phyloP scores from a whole-genome alignment of 139 green algal species.

The Chlamydomonas schloesseri region DNA sequence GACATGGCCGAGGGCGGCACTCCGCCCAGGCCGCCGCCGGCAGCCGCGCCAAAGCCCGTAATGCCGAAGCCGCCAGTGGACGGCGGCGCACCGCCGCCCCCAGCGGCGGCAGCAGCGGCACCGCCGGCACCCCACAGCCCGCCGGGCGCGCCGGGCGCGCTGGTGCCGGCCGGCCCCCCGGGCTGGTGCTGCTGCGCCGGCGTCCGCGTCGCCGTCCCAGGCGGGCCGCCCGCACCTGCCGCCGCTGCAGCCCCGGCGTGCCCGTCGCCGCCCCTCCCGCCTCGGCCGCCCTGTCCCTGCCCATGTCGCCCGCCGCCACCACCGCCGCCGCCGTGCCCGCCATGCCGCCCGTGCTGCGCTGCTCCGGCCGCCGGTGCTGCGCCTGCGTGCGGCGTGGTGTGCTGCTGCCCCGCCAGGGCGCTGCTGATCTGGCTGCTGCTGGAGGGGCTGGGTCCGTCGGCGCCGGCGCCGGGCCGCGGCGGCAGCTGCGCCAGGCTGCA shows the following conservation, averaged over 20 bases:
- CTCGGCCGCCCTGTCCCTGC: too few species aligned
- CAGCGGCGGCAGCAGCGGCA: neutral
- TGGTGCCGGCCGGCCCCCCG: neutral
- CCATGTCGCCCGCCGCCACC: neutral
- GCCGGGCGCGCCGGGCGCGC: neutral
- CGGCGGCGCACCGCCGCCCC: neutral
- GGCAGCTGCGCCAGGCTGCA: constrained; percentile 10
- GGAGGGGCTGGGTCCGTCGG: constrained; percentile 10
- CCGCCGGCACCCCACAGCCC: neutral
- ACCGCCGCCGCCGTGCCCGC: neutral
- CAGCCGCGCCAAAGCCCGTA: constrained; percentile 4
- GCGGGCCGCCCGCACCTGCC: too few species aligned
- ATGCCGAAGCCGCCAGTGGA: neutral
- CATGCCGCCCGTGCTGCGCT: neutral
- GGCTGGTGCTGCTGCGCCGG: constrained; percentile 44
- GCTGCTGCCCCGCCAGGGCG: neutral
- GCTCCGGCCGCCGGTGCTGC: neutral
- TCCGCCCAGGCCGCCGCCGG: neutral
- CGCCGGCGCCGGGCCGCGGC: neutral
- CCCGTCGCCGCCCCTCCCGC: too few species aligned
- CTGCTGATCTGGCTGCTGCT: constrained; percentile 2
- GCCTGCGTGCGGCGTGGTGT: constrained; percentile 9
- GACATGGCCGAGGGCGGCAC: too few species aligned
- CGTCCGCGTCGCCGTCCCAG: neutral
- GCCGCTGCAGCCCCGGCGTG: too few species aligned